A percentile compares a stretch with the other conserved stretches of the same genome.
These are phyloP conservation scores for Tylopilus orsonianus DNA, from an alignment of 1,284 basidiomycete genomes.

Conservation along the genomic window DNA sequence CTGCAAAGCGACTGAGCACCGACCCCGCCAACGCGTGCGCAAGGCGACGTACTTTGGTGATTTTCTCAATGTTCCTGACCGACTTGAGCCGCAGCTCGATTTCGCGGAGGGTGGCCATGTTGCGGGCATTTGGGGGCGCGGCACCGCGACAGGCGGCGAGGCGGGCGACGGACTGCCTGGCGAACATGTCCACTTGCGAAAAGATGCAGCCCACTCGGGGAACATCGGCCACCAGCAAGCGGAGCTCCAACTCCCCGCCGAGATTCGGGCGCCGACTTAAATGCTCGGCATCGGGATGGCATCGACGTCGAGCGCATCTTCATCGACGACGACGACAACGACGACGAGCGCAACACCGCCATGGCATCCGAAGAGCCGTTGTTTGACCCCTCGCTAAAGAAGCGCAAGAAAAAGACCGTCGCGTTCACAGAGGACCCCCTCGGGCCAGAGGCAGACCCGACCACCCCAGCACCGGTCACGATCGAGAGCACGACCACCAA, in stretches of 20 bases:
- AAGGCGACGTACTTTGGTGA: conserved; percentile 81
- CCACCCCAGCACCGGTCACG: conserved; percentile 65
- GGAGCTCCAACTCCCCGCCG: conserved; percentile 25
- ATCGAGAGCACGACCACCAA: conserved; percentile 66
- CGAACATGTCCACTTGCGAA: conserved; percentile 44
- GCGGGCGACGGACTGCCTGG: conserved; percentile 69
- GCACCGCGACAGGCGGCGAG: conserved; percentile 55
- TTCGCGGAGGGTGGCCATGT: conserved; percentile 97
- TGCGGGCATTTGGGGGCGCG: conserved; percentile 68
- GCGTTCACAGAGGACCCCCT: conserved; percentile 81
- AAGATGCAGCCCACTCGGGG: conserved; percentile 34
- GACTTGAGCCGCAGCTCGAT: conserved; percentile 97
- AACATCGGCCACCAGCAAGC: conserved; percentile 38
- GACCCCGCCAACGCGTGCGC: background rate
- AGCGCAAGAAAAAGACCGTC: conserved; percentile 83
- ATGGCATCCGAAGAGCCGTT: conserved; percentile 72
- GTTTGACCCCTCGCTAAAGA: conserved; percentile 82
- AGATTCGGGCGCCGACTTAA: conserved; percentile 26
- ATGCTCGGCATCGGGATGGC: conserved; percentile 23
- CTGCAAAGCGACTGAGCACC: conserved; percentile 40
- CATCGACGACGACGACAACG: conserved; percentile 17
- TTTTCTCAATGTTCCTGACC: conserved; percentile 98
- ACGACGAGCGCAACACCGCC: conserved; percentile 17
- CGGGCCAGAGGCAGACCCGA: conserved; percentile 81
- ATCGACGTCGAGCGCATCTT: conserved; percentile 8